Conservation (phyloP, 139 green algal genomes). For the Chlamydomonas sp. region DNA sequence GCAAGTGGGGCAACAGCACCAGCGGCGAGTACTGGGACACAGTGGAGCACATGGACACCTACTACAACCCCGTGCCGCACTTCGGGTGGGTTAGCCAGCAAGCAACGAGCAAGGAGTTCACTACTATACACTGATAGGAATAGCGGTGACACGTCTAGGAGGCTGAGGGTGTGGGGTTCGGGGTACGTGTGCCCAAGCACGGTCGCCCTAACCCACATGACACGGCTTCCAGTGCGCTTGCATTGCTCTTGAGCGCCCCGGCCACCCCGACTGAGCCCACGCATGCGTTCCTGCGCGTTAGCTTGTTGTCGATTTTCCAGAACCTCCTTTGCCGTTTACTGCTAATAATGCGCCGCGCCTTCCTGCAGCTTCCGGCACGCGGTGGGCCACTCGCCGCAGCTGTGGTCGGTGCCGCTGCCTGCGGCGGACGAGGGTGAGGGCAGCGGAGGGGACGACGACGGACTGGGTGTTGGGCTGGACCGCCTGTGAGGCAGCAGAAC, state of each 20-base stretch:
- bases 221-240: too few relatives aligned
- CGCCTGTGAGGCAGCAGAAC: conserved; percentile 2
- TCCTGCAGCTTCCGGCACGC: conserved; percentile 27
- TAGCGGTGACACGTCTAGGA: neutral
- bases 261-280: too few relatives aligned
- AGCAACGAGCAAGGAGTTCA: too few relatives aligned
- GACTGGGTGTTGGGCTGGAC: conserved; percentile 11
- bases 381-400: conserved; percentile 37
- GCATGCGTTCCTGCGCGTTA: too few relatives aligned
- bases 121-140: too few relatives aligned
- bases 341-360: too few relatives aligned
- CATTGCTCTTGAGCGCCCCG: too few relatives aligned
- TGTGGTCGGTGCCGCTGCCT: conserved; percentile 35
- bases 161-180: neutral
- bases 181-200: too few relatives aligned
- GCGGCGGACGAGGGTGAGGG: conserved; percentile 3
- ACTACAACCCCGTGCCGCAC: conserved; percentile 93
- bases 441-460: conserved; percentile 1
- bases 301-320: too few relatives aligned
- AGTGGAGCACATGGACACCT: conserved; percentile 83
- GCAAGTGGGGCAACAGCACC: conserved; percentile 71
- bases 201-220: too few relatives aligned
- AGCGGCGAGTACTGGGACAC: conserved; percentile 85
- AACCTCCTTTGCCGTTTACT: too few relatives aligned
- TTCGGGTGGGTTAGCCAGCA: conserved; percentile 59